Conservation (phyloP, 2,329 filamentous ascomycete species). For the Pseudogymnoascus sp. region DNA sequence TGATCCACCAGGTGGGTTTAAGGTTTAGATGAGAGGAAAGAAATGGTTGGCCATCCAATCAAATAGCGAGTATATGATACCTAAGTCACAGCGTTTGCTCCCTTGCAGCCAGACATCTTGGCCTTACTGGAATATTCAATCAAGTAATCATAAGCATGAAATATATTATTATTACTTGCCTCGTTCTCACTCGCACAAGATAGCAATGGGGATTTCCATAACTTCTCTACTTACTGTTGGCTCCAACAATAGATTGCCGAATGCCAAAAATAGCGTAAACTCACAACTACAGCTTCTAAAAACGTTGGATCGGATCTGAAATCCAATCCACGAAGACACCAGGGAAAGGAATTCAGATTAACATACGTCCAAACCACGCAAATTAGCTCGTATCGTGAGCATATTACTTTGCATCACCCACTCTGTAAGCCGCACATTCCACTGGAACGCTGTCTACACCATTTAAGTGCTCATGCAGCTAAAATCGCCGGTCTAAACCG, state of each 20-base stretch:
- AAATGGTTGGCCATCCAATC: neutral
- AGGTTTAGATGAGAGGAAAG: neutral
- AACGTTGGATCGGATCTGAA: neutral
- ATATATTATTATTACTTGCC: neutral
- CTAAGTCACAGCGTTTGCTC: neutral
- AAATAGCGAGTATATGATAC: neutral
- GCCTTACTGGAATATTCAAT: neutral
- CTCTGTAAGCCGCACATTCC: neutral
- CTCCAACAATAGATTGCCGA: neutral
- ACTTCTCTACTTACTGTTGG: neutral
- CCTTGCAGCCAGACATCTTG: neutral
- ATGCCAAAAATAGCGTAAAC: neutral
- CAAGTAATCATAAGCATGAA: neutral
- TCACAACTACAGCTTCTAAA: neutral
- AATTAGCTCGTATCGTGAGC: neutral
- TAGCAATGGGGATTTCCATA: neutral
- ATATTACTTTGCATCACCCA: neutral
- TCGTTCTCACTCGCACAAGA: neutral
- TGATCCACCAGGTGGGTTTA: neutral
- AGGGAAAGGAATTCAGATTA: neutral
- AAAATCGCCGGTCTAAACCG: neutral
- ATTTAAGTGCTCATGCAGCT: neutral
- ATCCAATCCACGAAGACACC: neutral
- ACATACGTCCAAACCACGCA: neutral
- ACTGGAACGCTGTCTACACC: neutral